A percentile compares a stretch with the other conserved stretches of the same genome.
These are phyloP conservation scores for Hibiscus trionum DNA, from an alignment of 345 rosid genomes.

Conservation along the genomic window DNA sequence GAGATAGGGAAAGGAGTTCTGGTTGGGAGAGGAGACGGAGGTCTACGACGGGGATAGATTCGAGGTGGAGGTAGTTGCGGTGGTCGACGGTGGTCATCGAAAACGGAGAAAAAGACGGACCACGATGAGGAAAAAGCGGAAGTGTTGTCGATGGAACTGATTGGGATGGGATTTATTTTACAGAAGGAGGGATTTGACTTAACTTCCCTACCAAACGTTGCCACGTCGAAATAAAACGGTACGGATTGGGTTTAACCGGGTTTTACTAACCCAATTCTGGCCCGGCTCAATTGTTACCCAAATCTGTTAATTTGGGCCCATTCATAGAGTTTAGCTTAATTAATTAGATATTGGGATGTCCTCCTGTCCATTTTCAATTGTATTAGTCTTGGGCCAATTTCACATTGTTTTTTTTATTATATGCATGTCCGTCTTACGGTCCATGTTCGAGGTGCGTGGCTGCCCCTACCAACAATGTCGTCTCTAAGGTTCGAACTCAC, in stretches of 20 bases:
- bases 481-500: too few species aligned
- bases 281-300: not conserved
- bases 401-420: too few species aligned
- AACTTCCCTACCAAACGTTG: not conserved
- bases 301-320: not conserved
- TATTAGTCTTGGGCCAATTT: too few species aligned
- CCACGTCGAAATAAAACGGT: not conserved
- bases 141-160: not conserved
- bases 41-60: slow-evolving; percentile 56
- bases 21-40: slow-evolving; percentile 53
- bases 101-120: not conserved
- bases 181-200: not conserved
- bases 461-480: too few species aligned
- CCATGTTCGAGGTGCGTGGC: too few species aligned
- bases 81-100: slow-evolving; percentile 39
- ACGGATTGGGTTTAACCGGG: not conserved
- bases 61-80: slow-evolving; percentile 14
- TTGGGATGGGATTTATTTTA: not conserved
- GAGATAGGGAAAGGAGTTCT: slow-evolving; percentile 44
- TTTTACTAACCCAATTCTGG: not conserved
- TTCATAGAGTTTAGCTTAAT: not conserved
- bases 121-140: not conserved
- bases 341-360: too few species aligned
- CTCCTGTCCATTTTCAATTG: too few species aligned
- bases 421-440: too few species aligned